phyloP scores from a whole-genome alignment of 805 yeast genomes.

The Lipomyces sp. region DNA sequence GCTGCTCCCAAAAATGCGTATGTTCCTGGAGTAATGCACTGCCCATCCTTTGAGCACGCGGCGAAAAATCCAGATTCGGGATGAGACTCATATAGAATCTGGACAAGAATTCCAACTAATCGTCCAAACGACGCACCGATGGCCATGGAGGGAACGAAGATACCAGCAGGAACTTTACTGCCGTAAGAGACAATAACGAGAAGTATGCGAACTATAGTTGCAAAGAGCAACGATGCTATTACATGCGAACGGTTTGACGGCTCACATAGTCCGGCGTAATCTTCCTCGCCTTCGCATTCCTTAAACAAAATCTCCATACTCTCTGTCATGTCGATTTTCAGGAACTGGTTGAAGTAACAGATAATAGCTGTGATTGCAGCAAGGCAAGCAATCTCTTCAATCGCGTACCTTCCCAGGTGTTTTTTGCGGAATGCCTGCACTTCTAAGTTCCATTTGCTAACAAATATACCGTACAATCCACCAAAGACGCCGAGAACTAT shows the following conservation, averaged over 20 bases:
- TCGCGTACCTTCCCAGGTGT: slow-evolving; percentile 59
- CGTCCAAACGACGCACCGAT: slow-evolving; percentile 96
- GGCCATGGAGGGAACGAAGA: slow-evolving; percentile 96
- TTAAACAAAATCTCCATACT: slow-evolving; percentile 88
- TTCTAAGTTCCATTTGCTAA: slow-evolving; percentile 48
- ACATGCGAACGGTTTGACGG: slow-evolving; percentile 41
- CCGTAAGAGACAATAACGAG: slow-evolving; percentile 88
- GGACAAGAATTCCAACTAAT: slow-evolving; percentile 74
- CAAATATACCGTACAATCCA: slow-evolving; percentile 72
- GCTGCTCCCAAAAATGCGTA: slow-evolving; percentile 97
- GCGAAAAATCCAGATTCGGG: slow-evolving; percentile 48
- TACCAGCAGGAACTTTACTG: slow-evolving; percentile 92
- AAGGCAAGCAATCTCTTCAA: slow-evolving; percentile 72
- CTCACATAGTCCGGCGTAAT: slow-evolving; percentile 42
- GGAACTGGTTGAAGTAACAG: slow-evolving; percentile 81
- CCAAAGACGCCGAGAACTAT: slow-evolving; percentile 85
- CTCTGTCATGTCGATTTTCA: slow-evolving; percentile 91
- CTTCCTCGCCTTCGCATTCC: slow-evolving; percentile 67
- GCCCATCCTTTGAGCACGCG: slow-evolving; percentile 50
- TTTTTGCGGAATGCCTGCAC: slow-evolving; percentile 45
- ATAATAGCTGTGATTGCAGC: slow-evolving; percentile 73
- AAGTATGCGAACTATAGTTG: slow-evolving; percentile 70
- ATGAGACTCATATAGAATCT: slow-evolving; percentile 52
- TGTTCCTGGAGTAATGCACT: slow-evolving; percentile 88
- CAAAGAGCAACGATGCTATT: slow-evolving; percentile 62